Evolutionary conservation across 2,329 filamentous ascomycete species (phyloP).

Genomic region (Xylaria sp.): DNA sequence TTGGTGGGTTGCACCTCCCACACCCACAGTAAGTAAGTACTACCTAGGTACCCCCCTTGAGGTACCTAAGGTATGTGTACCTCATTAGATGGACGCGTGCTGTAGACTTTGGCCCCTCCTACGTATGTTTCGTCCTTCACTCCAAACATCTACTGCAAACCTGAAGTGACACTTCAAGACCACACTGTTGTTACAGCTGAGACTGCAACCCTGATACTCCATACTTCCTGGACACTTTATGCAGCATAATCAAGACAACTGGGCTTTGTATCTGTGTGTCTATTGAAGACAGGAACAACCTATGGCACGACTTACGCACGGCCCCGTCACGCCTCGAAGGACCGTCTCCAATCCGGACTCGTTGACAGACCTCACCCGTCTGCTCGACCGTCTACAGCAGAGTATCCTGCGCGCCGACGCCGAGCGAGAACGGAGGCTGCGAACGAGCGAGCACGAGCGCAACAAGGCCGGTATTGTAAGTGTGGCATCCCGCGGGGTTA

Average conservation of each 20-base stretch:
- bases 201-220: background rate
- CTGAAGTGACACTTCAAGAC: background rate
- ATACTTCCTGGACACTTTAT: no score
- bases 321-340: constrained; percentile 37
- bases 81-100: no score
- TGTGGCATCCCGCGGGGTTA: constrained; percentile 20
- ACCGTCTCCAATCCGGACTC: constrained; percentile 43
- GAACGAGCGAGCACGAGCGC: constrained; percentile 69
- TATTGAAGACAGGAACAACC: background rate
- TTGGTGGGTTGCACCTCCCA: no score
- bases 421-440: constrained; percentile 62
- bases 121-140: no score
- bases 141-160: no score
- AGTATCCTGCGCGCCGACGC: constrained; percentile 67
- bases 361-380: constrained; percentile 62
- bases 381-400: constrained; percentile 70
- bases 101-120: no score
- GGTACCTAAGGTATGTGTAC: no score
- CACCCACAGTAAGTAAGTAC: no score
- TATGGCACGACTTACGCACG: constrained; percentile 43
- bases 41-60: no score
- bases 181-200: background rate
- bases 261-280: no score
- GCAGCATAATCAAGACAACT: background rate
- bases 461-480: constrained; percentile 61